These are phyloP conservation scores for Gossypium mustelinum DNA, from an alignment of 345 rosid genomes.

Conservation along the genomic window DNA sequence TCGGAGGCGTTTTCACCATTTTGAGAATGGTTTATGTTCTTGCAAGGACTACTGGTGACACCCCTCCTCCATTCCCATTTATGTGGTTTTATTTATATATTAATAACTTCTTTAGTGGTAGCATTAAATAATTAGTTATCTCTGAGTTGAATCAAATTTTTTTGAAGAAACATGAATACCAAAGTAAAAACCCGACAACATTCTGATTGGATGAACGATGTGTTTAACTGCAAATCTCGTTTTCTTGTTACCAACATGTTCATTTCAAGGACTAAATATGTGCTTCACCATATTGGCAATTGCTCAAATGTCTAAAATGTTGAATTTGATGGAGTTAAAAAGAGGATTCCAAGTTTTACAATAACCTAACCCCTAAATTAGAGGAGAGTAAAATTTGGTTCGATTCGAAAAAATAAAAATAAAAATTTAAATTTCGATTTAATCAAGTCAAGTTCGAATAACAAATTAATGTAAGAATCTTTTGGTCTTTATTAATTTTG, in stretches of 20 bases:
- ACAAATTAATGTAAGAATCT: fast-evolving
- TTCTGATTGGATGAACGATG: not conserved
- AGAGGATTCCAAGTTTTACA: not conserved
- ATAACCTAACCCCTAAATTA: not conserved
- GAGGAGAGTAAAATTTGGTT: fast-evolving
- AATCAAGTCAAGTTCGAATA: too few relatives aligned
- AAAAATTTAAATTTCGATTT: too few relatives aligned
- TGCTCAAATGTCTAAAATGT: too few relatives aligned
- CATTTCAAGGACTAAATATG: not conserved
- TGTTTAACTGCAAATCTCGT: not conserved
- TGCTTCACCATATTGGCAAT: too few relatives aligned
- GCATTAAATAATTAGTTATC: not conserved
- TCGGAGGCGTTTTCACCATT: conserved; percentile 68
- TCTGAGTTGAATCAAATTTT: conserved; percentile 15
- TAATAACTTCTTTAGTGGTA: not conserved
- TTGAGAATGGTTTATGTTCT: conserved; percentile 43
- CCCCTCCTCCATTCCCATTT: not conserved
- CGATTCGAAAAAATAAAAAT: too few relatives aligned
- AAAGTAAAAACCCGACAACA: not conserved
- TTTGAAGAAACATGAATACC: not conserved
- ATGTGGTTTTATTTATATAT: not conserved
- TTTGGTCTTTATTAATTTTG: fast-evolving
- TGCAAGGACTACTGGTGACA: conserved; percentile 14
- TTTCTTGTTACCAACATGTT: not conserved
- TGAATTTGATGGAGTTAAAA: not conserved